Evolutionary conservation across 805 yeast species (phyloP).

Genomic region (Middelhovenomyces tepae): DNA sequence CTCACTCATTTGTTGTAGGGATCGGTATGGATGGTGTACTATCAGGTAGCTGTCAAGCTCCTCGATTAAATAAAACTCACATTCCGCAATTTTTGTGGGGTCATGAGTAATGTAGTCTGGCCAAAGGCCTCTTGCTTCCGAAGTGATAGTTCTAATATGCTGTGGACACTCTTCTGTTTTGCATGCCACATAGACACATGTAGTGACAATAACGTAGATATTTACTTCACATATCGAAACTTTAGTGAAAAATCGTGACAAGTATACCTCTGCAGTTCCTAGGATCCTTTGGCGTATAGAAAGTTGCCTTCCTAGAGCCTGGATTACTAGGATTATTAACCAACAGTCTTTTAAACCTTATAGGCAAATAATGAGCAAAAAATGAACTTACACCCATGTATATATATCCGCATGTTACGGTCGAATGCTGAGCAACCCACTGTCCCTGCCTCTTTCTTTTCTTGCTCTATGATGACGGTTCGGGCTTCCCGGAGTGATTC

Average conservation of each 20-base stretch:
- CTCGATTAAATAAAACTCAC: constrained; percentile 88
- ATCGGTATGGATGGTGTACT: constrained; percentile 34
- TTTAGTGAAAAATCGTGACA: constrained; percentile 65
- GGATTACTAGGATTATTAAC: constrained; percentile 33
- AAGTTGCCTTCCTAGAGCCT: constrained; percentile 69
- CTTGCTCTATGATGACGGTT: constrained; percentile 18
- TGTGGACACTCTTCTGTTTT: constrained; percentile 95
- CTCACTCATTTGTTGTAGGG: constrained; percentile 29
- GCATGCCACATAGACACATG: constrained; percentile 83
- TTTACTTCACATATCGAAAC: constrained; percentile 76
- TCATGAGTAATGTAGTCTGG: constrained; percentile 92
- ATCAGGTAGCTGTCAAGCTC: constrained; percentile 47
- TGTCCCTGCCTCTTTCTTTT: constrained; percentile 28
- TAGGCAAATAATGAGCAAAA: neutral
- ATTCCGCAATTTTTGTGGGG: constrained; percentile 83
- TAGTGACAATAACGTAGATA: constrained; percentile 67
- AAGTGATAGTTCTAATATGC: constrained; percentile 73
- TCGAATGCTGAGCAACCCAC: constrained; percentile 27
- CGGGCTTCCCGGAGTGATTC: constrained; percentile 43
- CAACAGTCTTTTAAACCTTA: neutral
- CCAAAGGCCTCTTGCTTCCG: constrained; percentile 86
- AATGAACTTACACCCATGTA: constrained; percentile 43
- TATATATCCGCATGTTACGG: constrained; percentile 46
- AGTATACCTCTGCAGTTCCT: constrained; percentile 81
- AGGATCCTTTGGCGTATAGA: constrained; percentile 74